Evolutionary conservation across 1,139 yeast genomes (phyloP).

Genomic region (Suhomyces terraborum): DNA sequence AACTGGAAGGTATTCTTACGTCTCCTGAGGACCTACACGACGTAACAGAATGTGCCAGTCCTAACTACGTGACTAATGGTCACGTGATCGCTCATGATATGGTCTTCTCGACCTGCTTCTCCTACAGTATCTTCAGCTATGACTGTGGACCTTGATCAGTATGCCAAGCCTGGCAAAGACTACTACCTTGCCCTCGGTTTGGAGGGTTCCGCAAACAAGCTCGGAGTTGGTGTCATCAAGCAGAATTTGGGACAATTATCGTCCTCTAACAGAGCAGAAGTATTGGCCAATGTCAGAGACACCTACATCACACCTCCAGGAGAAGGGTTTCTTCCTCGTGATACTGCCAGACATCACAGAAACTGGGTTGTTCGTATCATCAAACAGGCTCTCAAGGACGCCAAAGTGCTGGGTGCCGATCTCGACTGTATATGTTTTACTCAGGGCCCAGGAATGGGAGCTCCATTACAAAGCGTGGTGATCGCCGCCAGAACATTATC

Average conservation of each 20-base stretch:
- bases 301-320: conserved; percentile 97
- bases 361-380: conserved; percentile 91
- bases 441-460: conserved; percentile 99
- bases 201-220: conserved; percentile 95
- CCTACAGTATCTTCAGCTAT: conserved; percentile 10
- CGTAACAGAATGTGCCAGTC: too few species aligned
- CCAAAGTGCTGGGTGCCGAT: conserved; percentile 57
- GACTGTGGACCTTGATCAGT: conserved; percentile 42
- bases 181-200: conserved; percentile 79
- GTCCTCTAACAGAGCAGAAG: conserved; percentile 62
- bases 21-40: too few species aligned
- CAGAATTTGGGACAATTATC: conserved; percentile 61
- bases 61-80: too few species aligned
- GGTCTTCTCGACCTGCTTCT: too few species aligned
- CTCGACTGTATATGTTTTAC: conserved; percentile 93
- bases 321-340: conserved; percentile 94
- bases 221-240: conserved; percentile 89
- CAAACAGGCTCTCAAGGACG: conserved; percentile 64
- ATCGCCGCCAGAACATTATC: conserved; percentile 88
- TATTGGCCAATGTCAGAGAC: conserved; percentile 85
- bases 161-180: conserved; percentile 44
- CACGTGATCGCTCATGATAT: too few species aligned
- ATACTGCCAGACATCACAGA: conserved; percentile 93
- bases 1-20: too few species aligned
- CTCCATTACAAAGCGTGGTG: conserved; percentile 92